Conservation (phyloP, 2,329 filamentous ascomycete species). For the Penicillium sp. region DNA sequence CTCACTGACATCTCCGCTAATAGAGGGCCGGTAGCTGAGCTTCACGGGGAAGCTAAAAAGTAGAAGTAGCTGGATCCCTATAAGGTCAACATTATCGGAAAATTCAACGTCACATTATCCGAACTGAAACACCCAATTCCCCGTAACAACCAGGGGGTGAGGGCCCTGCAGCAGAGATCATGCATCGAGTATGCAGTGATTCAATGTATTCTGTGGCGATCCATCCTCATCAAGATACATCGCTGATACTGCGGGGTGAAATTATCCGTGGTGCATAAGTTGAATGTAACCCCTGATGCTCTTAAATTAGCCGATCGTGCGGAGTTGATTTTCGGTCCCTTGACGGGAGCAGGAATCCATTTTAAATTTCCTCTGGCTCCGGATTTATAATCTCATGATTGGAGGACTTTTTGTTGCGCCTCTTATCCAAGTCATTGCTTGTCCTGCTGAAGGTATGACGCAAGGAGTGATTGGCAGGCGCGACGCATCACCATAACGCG, state of each 20-base stretch:
- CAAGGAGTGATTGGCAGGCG: neutral
- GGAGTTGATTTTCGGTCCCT: neutral
- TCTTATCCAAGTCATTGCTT: neutral
- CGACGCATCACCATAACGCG: neutral
- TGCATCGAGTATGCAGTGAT: neutral
- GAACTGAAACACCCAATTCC: neutral
- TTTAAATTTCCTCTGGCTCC: neutral
- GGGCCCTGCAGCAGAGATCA: neutral
- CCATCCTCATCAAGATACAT: neutral
- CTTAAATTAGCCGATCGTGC: neutral
- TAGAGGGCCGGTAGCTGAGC: neutral
- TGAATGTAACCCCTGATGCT: neutral
- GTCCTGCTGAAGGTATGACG: neutral
- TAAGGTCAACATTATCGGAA: neutral
- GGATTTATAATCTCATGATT: neutral
- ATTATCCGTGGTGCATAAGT: neutral
- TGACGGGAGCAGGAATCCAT: no score
- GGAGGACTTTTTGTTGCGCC: neutral
- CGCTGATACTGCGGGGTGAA: neutral
- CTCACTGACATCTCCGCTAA: neutral
- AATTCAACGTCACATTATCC: no score
- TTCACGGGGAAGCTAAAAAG: neutral
- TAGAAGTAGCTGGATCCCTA: neutral
- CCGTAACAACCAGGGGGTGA: neutral
- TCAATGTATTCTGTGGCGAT: no score